These are phyloP conservation scores for Linnemannia elongata DNA, from an alignment of 192 early-diverging fungal genomes.

Conservation along the genomic window DNA sequence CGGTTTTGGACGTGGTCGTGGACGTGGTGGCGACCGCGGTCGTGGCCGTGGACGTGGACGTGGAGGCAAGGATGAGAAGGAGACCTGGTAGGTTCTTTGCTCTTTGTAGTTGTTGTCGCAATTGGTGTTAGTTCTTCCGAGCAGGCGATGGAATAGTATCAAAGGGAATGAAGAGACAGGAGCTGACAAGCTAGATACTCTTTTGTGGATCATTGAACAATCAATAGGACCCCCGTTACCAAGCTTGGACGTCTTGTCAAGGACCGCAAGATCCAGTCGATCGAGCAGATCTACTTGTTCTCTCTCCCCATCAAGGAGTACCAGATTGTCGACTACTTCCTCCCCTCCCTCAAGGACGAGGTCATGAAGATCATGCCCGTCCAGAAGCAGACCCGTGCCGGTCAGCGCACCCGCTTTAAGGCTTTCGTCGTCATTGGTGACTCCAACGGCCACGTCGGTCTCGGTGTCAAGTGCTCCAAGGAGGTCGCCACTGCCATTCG, in stretches of 20 bases:
- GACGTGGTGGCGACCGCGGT: slow-evolving; percentile 74
- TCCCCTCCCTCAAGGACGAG: slow-evolving; percentile 96
- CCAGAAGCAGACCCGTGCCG: slow-evolving; percentile 99
- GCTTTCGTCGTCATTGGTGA: slow-evolving; percentile 99
- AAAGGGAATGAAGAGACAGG: not conserved
- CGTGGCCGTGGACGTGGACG: slow-evolving; percentile 78
- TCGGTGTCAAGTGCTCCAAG: slow-evolving; percentile 99
- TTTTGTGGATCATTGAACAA: not conserved
- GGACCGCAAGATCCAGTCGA: slow-evolving; percentile 94
- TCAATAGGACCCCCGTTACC: slow-evolving; percentile 82
- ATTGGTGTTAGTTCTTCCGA: slow-evolving; percentile 63
- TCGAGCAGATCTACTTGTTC: slow-evolving; percentile 98
- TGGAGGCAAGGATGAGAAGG: slow-evolving; percentile 80
- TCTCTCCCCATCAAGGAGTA: slow-evolving; percentile 99
- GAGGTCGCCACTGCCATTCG: slow-evolving; percentile 99
- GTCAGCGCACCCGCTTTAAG: slow-evolving; percentile 99
- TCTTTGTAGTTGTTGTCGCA: not conserved
- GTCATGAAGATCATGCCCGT: slow-evolving; percentile 99
- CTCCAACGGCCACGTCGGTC: slow-evolving; percentile 96
- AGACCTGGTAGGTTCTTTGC: slow-evolving; percentile 57
- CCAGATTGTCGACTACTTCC: slow-evolving; percentile 97
- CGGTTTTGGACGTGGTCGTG: slow-evolving; percentile 83
- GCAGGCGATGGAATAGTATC: too few relatives aligned
- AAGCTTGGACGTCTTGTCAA: slow-evolving; percentile 99
- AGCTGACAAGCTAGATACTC: not conserved